Evolutionary conservation across 176 grass and related monocot genomes (phyloP), one percentile per base, ranked within the genome.

Genomic region (Sorghum bicolor): DNA sequence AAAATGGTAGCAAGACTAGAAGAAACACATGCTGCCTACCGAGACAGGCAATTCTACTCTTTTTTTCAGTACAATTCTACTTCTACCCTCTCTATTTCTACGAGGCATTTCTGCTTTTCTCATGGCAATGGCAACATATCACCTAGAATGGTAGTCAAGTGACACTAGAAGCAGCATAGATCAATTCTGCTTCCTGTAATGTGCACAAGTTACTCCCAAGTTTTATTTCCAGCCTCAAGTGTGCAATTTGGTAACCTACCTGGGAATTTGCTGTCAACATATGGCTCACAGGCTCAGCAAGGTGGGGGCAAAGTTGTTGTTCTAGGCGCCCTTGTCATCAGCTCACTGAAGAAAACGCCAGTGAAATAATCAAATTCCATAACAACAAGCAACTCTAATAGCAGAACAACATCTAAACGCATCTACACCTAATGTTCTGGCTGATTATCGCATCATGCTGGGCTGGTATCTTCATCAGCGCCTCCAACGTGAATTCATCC

Each of bases 401-500:
- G 13, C 61, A 64, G 61, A 64, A 31, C 0, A 64, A 64, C 15
- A 66, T 34, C 30, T 7, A 66, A 32, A 66, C 30, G 16, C 30
- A 33, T 31, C 14, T 66, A 7, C 79, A 84, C 78, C 81, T 64
- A 36, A 93, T 85, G n/a, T 70, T 24, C n/a, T 84, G 69, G 45
- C 72, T 70, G 64, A 84, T 57, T 74, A 91, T 89, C 16, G 82
- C 85, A 4, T 67, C 75, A 25, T 84, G 86, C 64, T 97, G 94
- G 15, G 53, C 75, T 9, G 92, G 92, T 30, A 92, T 90, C 85
- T 92, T 91, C 88, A 78, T 86, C 69, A 93, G 87, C 20, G 84
- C 89, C 74, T 87, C 74, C 32, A 93, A 68, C 2, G 89, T 84
- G 77, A 97, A 97, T 14, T 37, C 60, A 22, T 82, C 85, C 53